Percentiles rank a stretch among this genome's conserved stretches.
These are phyloP conservation scores for Zhuliangozyma parablackwelliae DNA, from an alignment of 1,139 yeast genomes.

Conservation along the genomic window DNA sequence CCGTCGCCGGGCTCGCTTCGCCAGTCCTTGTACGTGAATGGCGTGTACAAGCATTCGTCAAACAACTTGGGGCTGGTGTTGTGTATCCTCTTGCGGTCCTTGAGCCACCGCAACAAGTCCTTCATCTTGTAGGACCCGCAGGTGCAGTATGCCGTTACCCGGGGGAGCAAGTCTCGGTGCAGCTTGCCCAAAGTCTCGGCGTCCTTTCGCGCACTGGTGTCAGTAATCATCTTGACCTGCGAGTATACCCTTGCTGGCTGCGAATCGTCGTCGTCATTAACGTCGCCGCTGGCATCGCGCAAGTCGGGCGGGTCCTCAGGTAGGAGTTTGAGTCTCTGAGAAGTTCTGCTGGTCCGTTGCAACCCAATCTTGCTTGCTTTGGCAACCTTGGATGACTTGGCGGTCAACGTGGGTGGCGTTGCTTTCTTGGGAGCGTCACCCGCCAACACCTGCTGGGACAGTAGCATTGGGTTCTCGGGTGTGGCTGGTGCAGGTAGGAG, in stretches of 20 bases:
- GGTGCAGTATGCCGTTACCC: constrained; percentile 95
- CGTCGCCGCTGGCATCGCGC: constrained; percentile 19
- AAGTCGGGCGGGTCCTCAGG: constrained; percentile 60
- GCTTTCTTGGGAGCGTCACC: background rate
- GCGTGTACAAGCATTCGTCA: constrained; percentile 92
- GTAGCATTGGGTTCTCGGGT: constrained; percentile 28
- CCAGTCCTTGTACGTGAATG: constrained; percentile 82
- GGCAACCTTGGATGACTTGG: constrained; percentile 15
- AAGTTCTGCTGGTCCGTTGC: constrained; percentile 82
- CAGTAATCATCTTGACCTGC: constrained; percentile 79
- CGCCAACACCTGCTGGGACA: constrained; percentile 3
- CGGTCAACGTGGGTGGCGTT: too few species aligned
- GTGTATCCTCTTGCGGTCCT: constrained; percentile 68
- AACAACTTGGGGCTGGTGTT: constrained; percentile 81
- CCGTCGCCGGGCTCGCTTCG: constrained; percentile 42
- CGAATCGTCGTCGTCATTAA: constrained; percentile 24
- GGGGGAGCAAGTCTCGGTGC: constrained; percentile 75
- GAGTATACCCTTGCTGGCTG: constrained; percentile 53
- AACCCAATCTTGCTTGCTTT: constrained; percentile 60
- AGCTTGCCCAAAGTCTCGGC: constrained; percentile 91
- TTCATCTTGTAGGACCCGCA: constrained; percentile 89
- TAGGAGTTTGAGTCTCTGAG: constrained; percentile 78
- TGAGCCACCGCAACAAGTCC: constrained; percentile 79
- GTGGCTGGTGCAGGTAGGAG: constrained; percentile 8
- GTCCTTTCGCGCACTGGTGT: constrained; percentile 88